Evolutionary conservation across 164 flowering plant species (phyloP).

Genomic region (Chimonanthus praecox): DNA sequence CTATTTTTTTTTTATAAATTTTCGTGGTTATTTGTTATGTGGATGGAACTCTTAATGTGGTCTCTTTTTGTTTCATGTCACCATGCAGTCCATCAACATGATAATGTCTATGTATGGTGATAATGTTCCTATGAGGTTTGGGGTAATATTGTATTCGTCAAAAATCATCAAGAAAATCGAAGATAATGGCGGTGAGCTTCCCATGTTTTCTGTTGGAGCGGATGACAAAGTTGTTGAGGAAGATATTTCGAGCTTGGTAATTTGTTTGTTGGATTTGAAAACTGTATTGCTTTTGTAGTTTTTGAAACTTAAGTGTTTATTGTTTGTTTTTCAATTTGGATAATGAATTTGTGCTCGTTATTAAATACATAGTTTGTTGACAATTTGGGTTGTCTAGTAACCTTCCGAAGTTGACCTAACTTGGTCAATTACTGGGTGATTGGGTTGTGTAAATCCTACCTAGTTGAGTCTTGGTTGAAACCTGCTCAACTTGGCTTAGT

Average conservation of each 20-base stretch:
- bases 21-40: not conserved
- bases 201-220: slow-evolving; percentile 17
- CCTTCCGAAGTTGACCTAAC: too few species aligned
- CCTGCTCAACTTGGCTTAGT: too few species aligned
- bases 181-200: slow-evolving; percentile 42
- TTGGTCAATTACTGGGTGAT: too few species aligned
- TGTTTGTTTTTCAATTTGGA: not conserved
- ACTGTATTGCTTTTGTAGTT: not conserved
- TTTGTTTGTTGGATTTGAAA: not conserved
- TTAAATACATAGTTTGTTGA: too few species aligned
- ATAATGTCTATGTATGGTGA: slow-evolving; percentile 69
- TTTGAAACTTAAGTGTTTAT: not conserved
- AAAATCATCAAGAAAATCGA: slow-evolving; percentile 52
- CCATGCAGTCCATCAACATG: slow-evolving; percentile 64
- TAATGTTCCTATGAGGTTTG: slow-evolving; percentile 87
- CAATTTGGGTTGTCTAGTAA: too few species aligned
- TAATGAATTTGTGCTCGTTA: not conserved
- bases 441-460: too few species aligned
- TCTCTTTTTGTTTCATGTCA: not conserved
- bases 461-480: too few species aligned
- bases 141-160: slow-evolving; percentile 73
- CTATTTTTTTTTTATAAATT: not conserved
- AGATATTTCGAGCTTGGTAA: slow-evolving; percentile 85
- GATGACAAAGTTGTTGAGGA: slow-evolving; percentile 30
- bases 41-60: not conserved